phyloP scores from a whole-genome alignment of 2,329 filamentous ascomycete genomes.

The Magnaporthales sp. region DNA sequence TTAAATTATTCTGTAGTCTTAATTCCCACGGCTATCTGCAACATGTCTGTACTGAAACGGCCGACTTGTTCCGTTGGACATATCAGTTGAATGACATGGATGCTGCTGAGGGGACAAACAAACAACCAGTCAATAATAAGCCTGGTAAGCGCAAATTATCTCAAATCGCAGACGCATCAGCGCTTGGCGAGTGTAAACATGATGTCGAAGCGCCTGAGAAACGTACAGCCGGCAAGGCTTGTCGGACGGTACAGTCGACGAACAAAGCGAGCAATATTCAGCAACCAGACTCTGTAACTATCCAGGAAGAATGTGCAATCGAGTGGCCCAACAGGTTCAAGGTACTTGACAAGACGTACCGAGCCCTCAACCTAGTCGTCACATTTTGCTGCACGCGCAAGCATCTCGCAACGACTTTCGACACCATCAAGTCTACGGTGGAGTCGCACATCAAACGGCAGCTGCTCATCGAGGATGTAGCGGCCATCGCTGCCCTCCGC shows the following conservation, averaged over 20 bases:
- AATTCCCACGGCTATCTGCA: not conserved
- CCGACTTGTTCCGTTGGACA: not conserved
- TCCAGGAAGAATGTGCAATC: conserved; percentile 23
- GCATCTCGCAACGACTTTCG: conserved; percentile 84
- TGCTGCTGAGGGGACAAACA: not conserved
- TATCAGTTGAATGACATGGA: not conserved
- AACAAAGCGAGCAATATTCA: conserved; percentile 5
- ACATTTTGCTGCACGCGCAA: conserved; percentile 93
- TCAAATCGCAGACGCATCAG: not conserved
- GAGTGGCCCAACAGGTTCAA: conserved; percentile 71
- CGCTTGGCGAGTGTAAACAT: not conserved
- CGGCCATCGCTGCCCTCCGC: conserved; percentile 68
- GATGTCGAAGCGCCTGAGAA: not conserved
- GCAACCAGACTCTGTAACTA: conserved; percentile 4
- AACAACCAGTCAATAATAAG: not conserved
- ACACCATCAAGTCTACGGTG: conserved; percentile 77
- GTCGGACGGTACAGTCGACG: not conserved
- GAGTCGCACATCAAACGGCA: conserved; percentile 70
- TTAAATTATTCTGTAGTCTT: not conserved
- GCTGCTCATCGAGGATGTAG: conserved; percentile 69
- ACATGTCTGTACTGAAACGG: not conserved
- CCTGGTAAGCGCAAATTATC: not conserved
- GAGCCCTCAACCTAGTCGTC: conserved; percentile 83
- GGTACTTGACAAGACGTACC: conserved; percentile 65
- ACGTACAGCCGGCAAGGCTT: not conserved